Conservation (phyloP, 163 green algal species). For the Volvox carteri region DNA sequence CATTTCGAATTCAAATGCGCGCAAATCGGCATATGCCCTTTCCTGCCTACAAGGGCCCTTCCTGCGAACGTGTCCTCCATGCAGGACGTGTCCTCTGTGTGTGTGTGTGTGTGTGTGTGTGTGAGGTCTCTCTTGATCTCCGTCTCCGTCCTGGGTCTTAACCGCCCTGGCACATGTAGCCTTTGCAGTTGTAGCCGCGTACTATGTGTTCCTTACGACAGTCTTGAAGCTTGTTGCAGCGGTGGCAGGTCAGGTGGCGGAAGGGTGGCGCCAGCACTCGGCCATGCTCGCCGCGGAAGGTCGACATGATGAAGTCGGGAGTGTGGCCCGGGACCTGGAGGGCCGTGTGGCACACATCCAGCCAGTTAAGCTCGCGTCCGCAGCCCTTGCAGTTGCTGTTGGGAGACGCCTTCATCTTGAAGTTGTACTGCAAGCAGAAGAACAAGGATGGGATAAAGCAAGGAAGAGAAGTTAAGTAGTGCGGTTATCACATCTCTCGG, state of each 20-base stretch:
- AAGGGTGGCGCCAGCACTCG: conserved; percentile 10
- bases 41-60: too few species aligned
- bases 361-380: conserved; percentile 12
- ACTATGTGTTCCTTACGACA: neutral
- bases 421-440: neutral
- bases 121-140: too few species aligned
- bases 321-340: conserved; percentile 1
- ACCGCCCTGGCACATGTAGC: conserved; percentile 30
- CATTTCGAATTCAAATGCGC: too few species aligned
- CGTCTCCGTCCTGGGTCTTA: too few species aligned
- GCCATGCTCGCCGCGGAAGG: conserved; percentile 9
- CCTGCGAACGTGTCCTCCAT: too few species aligned
- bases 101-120: too few species aligned
- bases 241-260: neutral
- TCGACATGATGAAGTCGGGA: conserved; percentile 9
- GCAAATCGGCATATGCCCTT: too few species aligned
- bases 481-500: neutral
- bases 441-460: too few species aligned
- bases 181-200: conserved; percentile 33
- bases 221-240: conserved; percentile 16
- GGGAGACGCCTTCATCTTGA: neutral
- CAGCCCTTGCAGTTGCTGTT: conserved; percentile 34
- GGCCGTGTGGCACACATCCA: conserved; percentile 23
- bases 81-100: too few species aligned
- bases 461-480: too few species aligned